Base-by-base conservation (phyloP, 208 protist genomes). In the Naegleria lovaniensis region DNA sequence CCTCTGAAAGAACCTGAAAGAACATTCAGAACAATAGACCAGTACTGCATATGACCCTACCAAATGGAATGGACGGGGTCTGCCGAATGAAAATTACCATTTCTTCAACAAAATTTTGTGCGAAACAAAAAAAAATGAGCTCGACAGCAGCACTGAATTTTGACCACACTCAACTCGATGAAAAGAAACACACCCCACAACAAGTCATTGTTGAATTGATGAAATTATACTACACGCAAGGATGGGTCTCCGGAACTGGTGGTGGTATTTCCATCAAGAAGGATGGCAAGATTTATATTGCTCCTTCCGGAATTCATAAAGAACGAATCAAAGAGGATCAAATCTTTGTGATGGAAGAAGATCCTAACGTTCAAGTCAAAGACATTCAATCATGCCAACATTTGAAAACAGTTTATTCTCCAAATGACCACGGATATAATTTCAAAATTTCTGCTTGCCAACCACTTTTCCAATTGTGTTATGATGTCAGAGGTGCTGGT, bases 241-340 rank as follows among this genome's bases (percentile, higher is more conserved):
- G 85, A 41, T 89, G 85, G 85, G 85, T 89, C n/a, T 40, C 25
- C 39, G 97, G 97, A 92, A 98, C 98, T 4, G 97, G 97, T n/a
- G 97, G 97, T 76, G 97, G 97, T 88, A 97, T 99, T 89, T 96
- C 94, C 38, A 97, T 99, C 84, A 94, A 93, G 86, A 92, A 83
- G 0, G 93, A 94, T 90, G 92, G 92, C 29, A 95, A 96, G 83
- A 93, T 96, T 13, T 98, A 97, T 94, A 93, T 98, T 86, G 97
- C 98, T 48, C 96, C 97, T 3, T 98, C 96, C 51, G 97, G 97
- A 16, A 96, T 98, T 38, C 97, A 98, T 92, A 98, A 98, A 94
- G 97, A 98, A 92, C 93, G 97, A 58, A 97, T 99, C 67, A 33
- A 94, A 83, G 91, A 93, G 5, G 95, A 96, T 0, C 97, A 99